Percentiles rank a stretch among this genome's conserved stretches.
phyloP scores from a whole-genome alignment of 179 eudicot genomes.

The Carnegiea gigantea region DNA sequence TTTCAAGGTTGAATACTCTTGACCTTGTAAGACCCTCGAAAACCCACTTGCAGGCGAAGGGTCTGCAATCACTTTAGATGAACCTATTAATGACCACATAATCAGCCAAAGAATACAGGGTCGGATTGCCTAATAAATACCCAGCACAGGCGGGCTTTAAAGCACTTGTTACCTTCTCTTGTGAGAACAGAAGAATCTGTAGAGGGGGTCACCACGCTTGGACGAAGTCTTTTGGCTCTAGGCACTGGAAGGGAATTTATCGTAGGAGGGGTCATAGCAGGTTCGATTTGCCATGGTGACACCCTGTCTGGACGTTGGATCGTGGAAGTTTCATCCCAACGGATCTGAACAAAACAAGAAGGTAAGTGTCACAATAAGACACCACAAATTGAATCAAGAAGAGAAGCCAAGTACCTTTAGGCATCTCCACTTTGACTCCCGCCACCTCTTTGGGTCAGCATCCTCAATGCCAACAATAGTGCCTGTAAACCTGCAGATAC shows the following conservation, averaged over 20 bases:
- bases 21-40: slow-evolving; percentile 90
- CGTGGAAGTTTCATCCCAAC: slow-evolving; percentile 94
- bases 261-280: slow-evolving; percentile 68
- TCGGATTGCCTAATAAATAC: not conserved
- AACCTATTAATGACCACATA: slow-evolving; percentile 37
- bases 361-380: not conserved
- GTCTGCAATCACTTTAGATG: slow-evolving; percentile 54
- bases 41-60: slow-evolving; percentile 59
- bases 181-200: slow-evolving; percentile 74
- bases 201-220: slow-evolving; percentile 60
- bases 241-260: slow-evolving; percentile 79
- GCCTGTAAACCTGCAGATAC: slow-evolving; percentile 71
- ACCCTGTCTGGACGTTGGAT: slow-evolving; percentile 92
- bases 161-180: slow-evolving; percentile 63
- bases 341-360: slow-evolving; percentile 47
- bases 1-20: slow-evolving; percentile 69
- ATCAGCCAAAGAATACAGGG: not conserved
- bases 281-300: slow-evolving; percentile 95
- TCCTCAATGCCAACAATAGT: slow-evolving; percentile 94
- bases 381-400: not conserved
- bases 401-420: slow-evolving; percentile 57
- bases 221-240: slow-evolving; percentile 76
- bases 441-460: slow-evolving; percentile 71
- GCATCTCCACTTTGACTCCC: slow-evolving; percentile 87
- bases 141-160: not conserved